Evolutionary conservation across 768 basidiomycete species (phyloP).

Genomic region (Leccinum barrowsii): DNA sequence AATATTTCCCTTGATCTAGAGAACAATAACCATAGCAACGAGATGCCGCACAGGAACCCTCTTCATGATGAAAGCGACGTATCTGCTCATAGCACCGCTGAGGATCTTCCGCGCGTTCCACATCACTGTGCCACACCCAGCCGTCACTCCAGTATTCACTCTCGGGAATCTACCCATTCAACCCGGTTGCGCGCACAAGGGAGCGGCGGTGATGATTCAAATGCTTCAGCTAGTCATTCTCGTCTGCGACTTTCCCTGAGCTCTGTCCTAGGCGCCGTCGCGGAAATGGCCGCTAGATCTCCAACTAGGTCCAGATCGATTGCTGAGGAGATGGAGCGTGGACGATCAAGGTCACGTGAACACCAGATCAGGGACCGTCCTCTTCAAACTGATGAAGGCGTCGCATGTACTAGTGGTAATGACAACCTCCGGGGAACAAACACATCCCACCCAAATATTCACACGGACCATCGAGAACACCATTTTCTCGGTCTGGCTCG

Average conservation of each 20-base stretch:
- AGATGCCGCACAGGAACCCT: not conserved
- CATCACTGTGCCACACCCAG: not conserved
- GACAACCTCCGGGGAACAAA: not conserved
- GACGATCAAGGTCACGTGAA: slow-evolving; percentile 15
- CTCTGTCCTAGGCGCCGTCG: slow-evolving; percentile 18
- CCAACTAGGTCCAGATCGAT: slow-evolving; percentile 23
- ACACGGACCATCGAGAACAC: slow-evolving; percentile 12
- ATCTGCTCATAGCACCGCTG: slow-evolving; percentile 35
- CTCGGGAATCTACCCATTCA: not conserved
- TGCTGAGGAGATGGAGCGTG: slow-evolving; percentile 31
- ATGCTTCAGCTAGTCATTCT: slow-evolving; percentile 4
- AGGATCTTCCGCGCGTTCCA: slow-evolving; percentile 4
- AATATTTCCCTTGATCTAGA: slow-evolving; percentile 3
- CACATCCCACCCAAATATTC: not conserved
- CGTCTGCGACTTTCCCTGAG: slow-evolving; percentile 19
- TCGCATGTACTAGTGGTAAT: not conserved
- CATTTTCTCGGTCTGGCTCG: slow-evolving; percentile 36
- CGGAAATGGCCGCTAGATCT: slow-evolving; percentile 15
- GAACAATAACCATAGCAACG: not conserved
- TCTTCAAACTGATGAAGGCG: not conserved
- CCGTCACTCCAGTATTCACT: not conserved
- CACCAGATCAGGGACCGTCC: not conserved
- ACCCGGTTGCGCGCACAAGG: not conserved
- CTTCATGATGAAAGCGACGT: not conserved
- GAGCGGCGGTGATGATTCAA: slow-evolving; percentile 1